phyloP scores from a whole-genome alignment of 495 filamentous ascomycete species.

The Daldinia grandis region DNA sequence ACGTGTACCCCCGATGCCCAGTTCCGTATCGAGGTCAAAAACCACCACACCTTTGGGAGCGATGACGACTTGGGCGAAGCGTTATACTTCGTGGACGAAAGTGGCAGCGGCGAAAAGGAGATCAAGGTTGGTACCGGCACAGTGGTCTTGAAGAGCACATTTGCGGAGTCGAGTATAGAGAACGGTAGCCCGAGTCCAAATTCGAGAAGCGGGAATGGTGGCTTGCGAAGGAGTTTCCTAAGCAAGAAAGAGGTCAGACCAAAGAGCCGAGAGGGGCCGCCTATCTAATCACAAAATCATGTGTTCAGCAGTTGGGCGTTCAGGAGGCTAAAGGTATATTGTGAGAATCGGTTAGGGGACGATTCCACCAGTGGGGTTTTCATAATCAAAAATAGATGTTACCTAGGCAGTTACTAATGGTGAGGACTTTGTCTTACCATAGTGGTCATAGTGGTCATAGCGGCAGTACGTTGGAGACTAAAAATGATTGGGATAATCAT shows the following conservation, averaged over 20 bases:
- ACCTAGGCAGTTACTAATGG: constrained; percentile 30
- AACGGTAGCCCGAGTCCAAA: constrained; percentile 15
- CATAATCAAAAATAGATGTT: constrained; percentile 31
- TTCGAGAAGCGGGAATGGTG: constrained; percentile 53
- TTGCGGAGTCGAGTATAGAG: constrained; percentile 50
- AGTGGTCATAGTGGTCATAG: background rate
- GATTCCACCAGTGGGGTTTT: constrained; percentile 18
- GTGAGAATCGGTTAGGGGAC: constrained; percentile 12
- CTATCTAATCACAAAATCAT: constrained; percentile 33
- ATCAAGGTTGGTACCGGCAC: constrained; percentile 73
- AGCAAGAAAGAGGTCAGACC: constrained; percentile 52
- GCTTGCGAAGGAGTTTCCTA: constrained; percentile 60
- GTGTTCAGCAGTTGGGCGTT: constrained; percentile 13
- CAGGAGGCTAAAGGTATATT: constrained; percentile 13
- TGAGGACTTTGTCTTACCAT: constrained; percentile 19
- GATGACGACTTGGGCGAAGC: constrained; percentile 84
- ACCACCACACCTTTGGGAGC: constrained; percentile 81
- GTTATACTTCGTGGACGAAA: constrained; percentile 89
- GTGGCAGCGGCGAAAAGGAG: constrained; percentile 76
- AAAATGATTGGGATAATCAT: background rate
- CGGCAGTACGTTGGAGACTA: background rate
- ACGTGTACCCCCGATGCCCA: constrained; percentile 81
- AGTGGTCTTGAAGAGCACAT: constrained; percentile 72
- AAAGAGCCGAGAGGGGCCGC: constrained; percentile 48
- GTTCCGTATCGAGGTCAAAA: constrained; percentile 85